These are phyloP conservation scores for Exsudoporus frostii DNA, from an alignment of 768 basidiomycete species.

Conservation along the genomic window DNA sequence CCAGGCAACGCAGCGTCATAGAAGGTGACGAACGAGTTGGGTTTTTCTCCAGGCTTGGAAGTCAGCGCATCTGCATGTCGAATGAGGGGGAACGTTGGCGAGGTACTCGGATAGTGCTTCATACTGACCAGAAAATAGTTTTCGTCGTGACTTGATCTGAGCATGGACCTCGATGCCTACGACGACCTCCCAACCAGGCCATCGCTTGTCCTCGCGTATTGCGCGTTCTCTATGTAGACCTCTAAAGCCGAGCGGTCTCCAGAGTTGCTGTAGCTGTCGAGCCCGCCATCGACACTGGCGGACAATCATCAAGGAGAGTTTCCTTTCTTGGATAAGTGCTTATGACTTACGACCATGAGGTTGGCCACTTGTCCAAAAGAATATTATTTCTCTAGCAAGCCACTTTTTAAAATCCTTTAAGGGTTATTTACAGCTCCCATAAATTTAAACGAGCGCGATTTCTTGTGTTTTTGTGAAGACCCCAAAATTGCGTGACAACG, in stretches of 20 bases:
- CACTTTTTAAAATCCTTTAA: too few species aligned
- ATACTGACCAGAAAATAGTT: constrained; percentile 78
- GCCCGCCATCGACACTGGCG: constrained; percentile 15
- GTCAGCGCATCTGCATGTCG: constrained; percentile 37
- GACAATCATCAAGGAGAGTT: constrained; percentile 20
- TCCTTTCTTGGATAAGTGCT: constrained; percentile 7
- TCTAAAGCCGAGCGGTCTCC: constrained; percentile 1
- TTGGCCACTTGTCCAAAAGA: too few species aligned
- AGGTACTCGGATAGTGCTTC: not conserved
- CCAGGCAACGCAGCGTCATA: constrained; percentile 94
- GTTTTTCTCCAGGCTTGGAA: constrained; percentile 44
- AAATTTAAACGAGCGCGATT: too few species aligned
- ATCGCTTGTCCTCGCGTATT: constrained; percentile 36
- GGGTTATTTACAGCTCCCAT: too few species aligned
- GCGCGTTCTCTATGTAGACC: constrained; percentile 5
- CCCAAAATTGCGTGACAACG: too few species aligned
- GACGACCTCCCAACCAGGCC: constrained; percentile 88
- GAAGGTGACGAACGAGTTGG: constrained; percentile 71
- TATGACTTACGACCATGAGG: too few species aligned
- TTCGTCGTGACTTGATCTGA: constrained; percentile 82
- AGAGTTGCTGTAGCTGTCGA: constrained; percentile 14
- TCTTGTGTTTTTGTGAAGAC: too few species aligned
- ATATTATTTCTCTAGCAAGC: too few species aligned
- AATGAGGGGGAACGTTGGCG: not conserved
- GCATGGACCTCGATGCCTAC: constrained; percentile 96